These are phyloP conservation scores for Leccinum fibrillosum DNA, from an alignment of 768 basidiomycete genomes.

Conservation along the genomic window DNA sequence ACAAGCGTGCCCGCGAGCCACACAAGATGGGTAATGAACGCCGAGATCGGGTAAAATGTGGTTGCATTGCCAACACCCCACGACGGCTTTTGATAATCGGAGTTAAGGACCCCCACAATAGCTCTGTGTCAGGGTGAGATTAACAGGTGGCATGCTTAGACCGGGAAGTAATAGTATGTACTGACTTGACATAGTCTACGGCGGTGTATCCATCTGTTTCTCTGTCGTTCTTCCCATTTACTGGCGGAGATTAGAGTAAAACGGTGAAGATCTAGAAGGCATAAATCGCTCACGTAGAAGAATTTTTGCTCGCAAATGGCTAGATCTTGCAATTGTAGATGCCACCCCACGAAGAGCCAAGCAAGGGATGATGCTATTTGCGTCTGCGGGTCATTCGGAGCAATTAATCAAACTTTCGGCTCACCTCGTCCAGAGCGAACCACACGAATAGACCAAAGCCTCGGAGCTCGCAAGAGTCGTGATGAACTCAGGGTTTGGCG, in stretches of 20 bases:
- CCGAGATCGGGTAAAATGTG: conserved; percentile 69
- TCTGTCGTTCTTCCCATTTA: conserved; percentile 85
- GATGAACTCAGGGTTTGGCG: conserved; percentile 80
- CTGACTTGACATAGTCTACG: conserved; percentile 75
- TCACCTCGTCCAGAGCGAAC: conserved; percentile 91
- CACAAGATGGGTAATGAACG: conserved; percentile 83
- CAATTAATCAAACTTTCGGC: conserved; percentile 12
- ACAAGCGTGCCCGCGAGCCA: conserved; percentile 66
- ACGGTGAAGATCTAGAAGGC: background rate
- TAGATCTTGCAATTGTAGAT: conserved; percentile 70
- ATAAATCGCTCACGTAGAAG: conserved; percentile 62
- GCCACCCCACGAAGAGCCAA: conserved; percentile 79
- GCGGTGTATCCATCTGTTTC: conserved; percentile 88
- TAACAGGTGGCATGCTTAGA: conserved; percentile 1
- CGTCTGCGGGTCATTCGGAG: conserved; percentile 3
- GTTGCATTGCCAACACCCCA: conserved; percentile 58
- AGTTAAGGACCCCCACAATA: conserved; percentile 68
- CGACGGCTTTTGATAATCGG: conserved; percentile 44
- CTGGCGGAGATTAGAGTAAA: conserved; percentile 38
- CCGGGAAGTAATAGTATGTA: conserved; percentile 12
- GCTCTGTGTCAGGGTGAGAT: conserved; percentile 41
- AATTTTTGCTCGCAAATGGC: conserved; percentile 71
- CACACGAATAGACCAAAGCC: conserved; percentile 86
- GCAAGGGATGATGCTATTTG: conserved; percentile 81
- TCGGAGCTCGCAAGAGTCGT: conserved; percentile 56